Base-by-base conservation (phyloP, 2,329 filamentous ascomycete genomes). In the Aspergillus tubingensis region DNA sequence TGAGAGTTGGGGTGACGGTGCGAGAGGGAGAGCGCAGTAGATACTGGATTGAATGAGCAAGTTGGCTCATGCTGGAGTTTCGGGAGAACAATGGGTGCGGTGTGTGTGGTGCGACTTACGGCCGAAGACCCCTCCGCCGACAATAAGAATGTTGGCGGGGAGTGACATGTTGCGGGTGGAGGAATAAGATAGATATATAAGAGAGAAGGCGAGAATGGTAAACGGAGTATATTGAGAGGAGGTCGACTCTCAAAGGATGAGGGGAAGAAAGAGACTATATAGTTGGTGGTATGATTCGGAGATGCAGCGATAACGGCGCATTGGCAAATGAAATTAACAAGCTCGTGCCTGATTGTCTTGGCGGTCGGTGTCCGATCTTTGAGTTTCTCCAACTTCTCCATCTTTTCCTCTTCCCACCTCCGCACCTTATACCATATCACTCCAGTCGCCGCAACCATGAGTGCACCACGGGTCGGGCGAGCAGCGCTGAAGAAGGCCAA, bases 11-110 rank as follows among this genome's bases (percentile, higher is more conserved):
- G 74, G 38, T 80, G 79, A 38, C 89, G 86, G 65, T 83, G 82
- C 61, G 88, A 81, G 50, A 97, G 84, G 13, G 90, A 83, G 65
- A 88, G 86, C 54, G 92, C 91, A 21, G 87, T 89, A 7, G 85
- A 85, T 57, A 90, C 77, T 79, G 65, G 11, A 3, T 49, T 13
- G 25, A 36, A 32, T 38, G 44, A 44, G 41, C n/a, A 15, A 15
- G 41, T 19, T 56, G 21, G 41, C 19, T 17, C 41, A 32, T 38
- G 19, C 44, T 15, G 13, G 32, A 49, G 17, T 19, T 19, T 39
- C 47, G 36, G 19, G 30, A 43, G 19, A 21, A 39, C 50, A 7
- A 36, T 23, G 13, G 41, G 38, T 49, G 23, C 41, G 49, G 17
- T 44, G 54, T 23, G 49, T 23, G 39, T 27, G 53, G 25, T 53